Conservation (phyloP, 2,329 filamentous ascomycete genomes). For the Thelonectria olida region DNA sequence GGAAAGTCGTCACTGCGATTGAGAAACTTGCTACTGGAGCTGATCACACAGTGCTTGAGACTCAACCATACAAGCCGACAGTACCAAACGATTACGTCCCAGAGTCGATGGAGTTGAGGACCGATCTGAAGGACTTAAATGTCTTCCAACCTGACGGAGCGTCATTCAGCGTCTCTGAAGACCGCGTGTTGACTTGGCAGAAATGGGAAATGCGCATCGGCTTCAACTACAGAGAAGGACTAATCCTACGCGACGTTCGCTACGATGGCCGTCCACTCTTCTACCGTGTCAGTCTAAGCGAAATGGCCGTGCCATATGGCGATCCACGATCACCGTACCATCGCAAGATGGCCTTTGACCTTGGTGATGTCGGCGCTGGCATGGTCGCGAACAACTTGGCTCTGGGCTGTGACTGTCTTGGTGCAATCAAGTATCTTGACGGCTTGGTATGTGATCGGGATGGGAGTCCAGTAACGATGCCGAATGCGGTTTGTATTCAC, state of each 20-base stretch:
- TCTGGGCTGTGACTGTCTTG: constrained; percentile 73
- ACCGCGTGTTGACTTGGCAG: constrained; percentile 17
- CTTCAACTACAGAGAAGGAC: constrained; percentile 20
- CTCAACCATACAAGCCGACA: background rate
- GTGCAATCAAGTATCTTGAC: constrained; percentile 56
- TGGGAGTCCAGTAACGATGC: constrained; percentile 2
- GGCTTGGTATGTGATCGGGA: constrained; percentile 3
- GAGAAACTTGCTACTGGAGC: constrained; percentile 5
- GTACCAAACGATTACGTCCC: constrained; percentile 15
- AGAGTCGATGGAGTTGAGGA: background rate
- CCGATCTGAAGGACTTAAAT: constrained; percentile 3
- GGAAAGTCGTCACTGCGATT: background rate
- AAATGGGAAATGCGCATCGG: constrained; percentile 23
- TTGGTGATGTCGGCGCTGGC: constrained; percentile 72
- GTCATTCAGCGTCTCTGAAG: constrained; percentile 14
- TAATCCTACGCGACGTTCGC: constrained; percentile 16
- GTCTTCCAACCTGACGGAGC: constrained; percentile 16
- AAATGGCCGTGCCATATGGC: constrained; percentile 15
- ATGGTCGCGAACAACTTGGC: constrained; percentile 72
- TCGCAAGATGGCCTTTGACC: constrained; percentile 66
- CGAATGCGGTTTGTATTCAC: constrained; percentile 25
- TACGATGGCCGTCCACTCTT: constrained; percentile 20
- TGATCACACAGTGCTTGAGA: background rate
- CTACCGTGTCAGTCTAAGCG: constrained; percentile 20
- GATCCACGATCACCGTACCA: constrained; percentile 9